These are phyloP conservation scores for Penicillium cosmopolitanum DNA, from an alignment of 495 filamentous ascomycete genomes.

Conservation along the genomic window DNA sequence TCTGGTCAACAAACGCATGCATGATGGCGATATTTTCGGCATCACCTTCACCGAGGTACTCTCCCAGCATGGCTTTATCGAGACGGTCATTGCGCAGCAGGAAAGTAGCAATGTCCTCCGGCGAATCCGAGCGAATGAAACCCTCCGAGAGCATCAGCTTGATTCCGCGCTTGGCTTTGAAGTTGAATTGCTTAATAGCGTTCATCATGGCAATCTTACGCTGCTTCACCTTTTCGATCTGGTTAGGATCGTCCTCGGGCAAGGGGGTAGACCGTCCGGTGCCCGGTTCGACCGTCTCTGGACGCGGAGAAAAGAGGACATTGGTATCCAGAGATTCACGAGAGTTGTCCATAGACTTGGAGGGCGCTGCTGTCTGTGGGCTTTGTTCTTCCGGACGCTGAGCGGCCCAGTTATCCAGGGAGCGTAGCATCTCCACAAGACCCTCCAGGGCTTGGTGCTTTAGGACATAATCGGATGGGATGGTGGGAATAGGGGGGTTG, in stretches of 20 bases:
- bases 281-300: conserved; percentile 59
- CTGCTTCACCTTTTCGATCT: conserved; percentile 91
- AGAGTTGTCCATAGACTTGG: conserved; percentile 74
- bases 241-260: conserved; percentile 83
- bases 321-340: conserved; percentile 78
- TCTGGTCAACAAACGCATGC: conserved; percentile 94
- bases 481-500: conserved; percentile 56
- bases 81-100: conserved; percentile 73
- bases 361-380: conserved; percentile 47
- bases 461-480: conserved; percentile 83
- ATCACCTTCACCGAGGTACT: conserved; percentile 94
- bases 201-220: conserved; percentile 90
- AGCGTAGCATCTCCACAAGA: conserved; percentile 83
- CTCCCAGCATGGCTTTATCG: conserved; percentile 89
- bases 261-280: conserved; percentile 72
- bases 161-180: conserved; percentile 94
- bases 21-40: conserved; percentile 92
- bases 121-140: conserved; percentile 76
- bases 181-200: conserved; percentile 92
- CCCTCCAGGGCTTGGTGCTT: conserved; percentile 88
- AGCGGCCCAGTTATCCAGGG: conserved; percentile 90
- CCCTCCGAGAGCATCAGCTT: conserved; percentile 80
- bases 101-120: conserved; percentile 86
- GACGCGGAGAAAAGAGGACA: conserved; percentile 54
- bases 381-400: conserved; percentile 69